These are phyloP conservation scores for Pleurotus salmoneostramineus DNA, from an alignment of 768 basidiomycete species.

Conservation along the genomic window DNA sequence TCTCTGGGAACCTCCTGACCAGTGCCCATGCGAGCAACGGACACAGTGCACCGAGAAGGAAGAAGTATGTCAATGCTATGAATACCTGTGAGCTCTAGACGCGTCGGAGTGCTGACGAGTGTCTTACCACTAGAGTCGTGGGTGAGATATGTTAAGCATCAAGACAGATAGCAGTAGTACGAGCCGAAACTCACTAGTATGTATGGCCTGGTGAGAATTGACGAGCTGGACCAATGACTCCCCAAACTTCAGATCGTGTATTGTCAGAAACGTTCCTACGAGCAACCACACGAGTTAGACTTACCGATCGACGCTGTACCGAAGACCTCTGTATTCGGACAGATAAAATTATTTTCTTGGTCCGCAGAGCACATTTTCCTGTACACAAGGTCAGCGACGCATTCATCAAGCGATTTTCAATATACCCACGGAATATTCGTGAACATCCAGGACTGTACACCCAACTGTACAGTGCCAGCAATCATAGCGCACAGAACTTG, in stretches of 20 bases:
- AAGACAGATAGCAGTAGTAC: neutral
- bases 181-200: slow-evolving; percentile 40
- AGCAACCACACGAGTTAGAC: neutral
- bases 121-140: neutral
- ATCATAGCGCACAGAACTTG: slow-evolving; percentile 67
- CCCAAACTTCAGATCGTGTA: slow-evolving; percentile 57
- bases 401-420: neutral
- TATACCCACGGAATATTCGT: slow-evolving; percentile 43
- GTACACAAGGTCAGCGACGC: neutral
- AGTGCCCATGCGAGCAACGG: slow-evolving; percentile 55
- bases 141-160: too few relatives aligned
- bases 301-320: slow-evolving; percentile 49
- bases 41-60: slow-evolving; percentile 67
- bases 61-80: slow-evolving; percentile 55
- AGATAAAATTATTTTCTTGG: slow-evolving; percentile 62
- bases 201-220: slow-evolving; percentile 67
- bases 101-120: too few relatives aligned
- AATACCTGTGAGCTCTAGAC: too few relatives aligned
- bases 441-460: slow-evolving; percentile 79
- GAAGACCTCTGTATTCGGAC: slow-evolving; percentile 68
- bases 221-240: slow-evolving; percentile 72
- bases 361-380: slow-evolving; percentile 47
- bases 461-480: slow-evolving; percentile 70
- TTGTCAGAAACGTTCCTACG: neutral
- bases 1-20: slow-evolving; percentile 59